These are phyloP conservation scores for Conoideocrella luteorostrata DNA, from an alignment of 2,329 filamentous ascomycete genomes.

Conservation along the genomic window DNA sequence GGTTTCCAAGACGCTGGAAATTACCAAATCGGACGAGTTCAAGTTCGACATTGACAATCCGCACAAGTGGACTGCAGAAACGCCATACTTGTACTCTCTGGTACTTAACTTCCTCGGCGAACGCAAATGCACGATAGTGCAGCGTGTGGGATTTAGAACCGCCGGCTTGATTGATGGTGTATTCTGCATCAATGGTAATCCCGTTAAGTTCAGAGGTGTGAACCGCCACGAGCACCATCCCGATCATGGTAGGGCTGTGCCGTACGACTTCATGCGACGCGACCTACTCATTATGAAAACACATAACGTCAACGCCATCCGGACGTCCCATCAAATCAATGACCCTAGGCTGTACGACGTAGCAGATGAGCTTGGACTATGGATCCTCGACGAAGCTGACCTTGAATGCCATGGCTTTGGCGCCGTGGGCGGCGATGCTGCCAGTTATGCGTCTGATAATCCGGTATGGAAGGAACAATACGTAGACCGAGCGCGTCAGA, in stretches of 20 bases:
- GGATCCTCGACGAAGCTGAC: conserved; percentile 54
- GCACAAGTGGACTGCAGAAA: conserved; percentile 63
- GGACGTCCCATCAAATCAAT: conserved; percentile 61
- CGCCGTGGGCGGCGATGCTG: conserved; percentile 27
- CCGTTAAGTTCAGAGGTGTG: conserved; percentile 59
- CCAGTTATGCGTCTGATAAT: conserved; percentile 49
- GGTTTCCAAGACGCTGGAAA: conserved; percentile 19
- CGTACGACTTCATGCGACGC: conserved; percentile 50
- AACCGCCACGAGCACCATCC: conserved; percentile 68
- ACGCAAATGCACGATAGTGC: conserved; percentile 32
- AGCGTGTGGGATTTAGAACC: conserved; percentile 57
- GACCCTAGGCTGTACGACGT: conserved; percentile 55
- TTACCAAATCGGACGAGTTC: conserved; percentile 30
- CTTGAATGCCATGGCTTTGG: conserved; percentile 49
- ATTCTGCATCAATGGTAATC: conserved; percentile 57
- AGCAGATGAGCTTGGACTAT: conserved; percentile 57
- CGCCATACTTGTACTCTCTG: conserved; percentile 54
- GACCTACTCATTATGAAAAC: conserved; percentile 62
- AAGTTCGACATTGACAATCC: conserved; percentile 41
- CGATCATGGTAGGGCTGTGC: conserved; percentile 54
- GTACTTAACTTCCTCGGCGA: conserved; percentile 27
- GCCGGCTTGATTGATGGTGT: conserved; percentile 55
- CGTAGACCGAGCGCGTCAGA: conserved; percentile 57
- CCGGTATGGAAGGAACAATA: conserved; percentile 58
- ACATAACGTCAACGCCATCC: conserved; percentile 64